phyloP scores from a whole-genome alignment of 352 stramenopile species.

The Phytophthora chlamydospora region DNA sequence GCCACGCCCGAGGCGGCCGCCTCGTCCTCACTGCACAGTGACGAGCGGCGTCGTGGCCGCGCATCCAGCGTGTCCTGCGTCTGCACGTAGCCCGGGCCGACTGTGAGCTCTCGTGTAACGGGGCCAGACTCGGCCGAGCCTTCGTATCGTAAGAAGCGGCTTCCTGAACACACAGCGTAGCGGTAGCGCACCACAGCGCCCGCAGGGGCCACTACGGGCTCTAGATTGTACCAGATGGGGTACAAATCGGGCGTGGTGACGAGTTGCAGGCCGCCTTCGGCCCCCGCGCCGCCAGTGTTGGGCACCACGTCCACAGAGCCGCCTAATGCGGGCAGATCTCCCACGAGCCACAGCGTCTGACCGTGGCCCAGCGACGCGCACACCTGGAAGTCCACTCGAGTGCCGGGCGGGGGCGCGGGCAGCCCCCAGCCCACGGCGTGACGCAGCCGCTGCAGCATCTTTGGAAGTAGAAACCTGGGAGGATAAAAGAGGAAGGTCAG shows the following conservation, averaged over 20 bases:
- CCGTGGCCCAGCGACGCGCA: constrained; percentile 75
- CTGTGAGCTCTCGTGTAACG: constrained; percentile 58
- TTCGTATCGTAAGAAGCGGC: constrained; percentile 82
- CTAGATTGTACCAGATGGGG: constrained; percentile 90
- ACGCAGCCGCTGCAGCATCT: constrained; percentile 84
- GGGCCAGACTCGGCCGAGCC: constrained; percentile 40
- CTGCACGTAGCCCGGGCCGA: constrained; percentile 65
- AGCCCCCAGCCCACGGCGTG: constrained; percentile 81
- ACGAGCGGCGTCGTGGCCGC: constrained; percentile 28
- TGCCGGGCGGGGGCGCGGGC: constrained; percentile 59
- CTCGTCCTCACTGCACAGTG: constrained; percentile 30
- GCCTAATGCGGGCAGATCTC: constrained; percentile 71
- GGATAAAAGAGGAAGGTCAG: neutral
- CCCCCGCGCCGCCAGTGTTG: constrained; percentile 42
- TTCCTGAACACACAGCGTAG: constrained; percentile 85
- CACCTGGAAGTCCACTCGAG: constrained; percentile 85
- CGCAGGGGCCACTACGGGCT: constrained; percentile 71
- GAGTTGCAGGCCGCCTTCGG: constrained; percentile 69
- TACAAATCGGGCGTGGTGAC: constrained; percentile 89
- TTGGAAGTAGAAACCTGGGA: constrained; percentile 12
- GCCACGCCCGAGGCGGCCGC: neutral
- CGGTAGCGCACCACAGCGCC: constrained; percentile 78
- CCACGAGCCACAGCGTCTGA: constrained; percentile 84
- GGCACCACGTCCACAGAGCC: constrained; percentile 63
- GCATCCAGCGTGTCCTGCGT: constrained; percentile 80